Base-by-base conservation (phyloP, 306 rosid genomes). In the Castanopsis chinensis region DNA sequence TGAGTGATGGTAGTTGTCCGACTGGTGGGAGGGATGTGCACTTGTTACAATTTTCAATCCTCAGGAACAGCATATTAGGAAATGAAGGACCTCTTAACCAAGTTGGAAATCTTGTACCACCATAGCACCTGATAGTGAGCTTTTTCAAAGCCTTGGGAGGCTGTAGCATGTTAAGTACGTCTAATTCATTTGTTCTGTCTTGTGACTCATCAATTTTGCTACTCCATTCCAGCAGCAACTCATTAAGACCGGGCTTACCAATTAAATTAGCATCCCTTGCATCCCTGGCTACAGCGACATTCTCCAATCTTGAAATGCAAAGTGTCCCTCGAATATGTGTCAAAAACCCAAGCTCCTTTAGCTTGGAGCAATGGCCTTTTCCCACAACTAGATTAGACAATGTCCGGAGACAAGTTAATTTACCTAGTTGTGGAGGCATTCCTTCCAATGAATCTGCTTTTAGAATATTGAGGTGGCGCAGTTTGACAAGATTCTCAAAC, bases 401-500 rank as follows among this genome's bases (percentile, higher is more conserved):
- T 32, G 45, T 64, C 5, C 0, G 70, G 2, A 64, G 70, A 64
- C 20, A 1, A 5, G 35, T 76, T 49, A 43, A 54, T 27, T 69
- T 60, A 19, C 15, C 25, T 25, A 61, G 10, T 23, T 20, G 21
- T 5, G 20, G 41, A 30, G 70, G 70, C 70, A 64, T 64, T 64
- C 43, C 70, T 64, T 64, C 12, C 41, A 64, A 3, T 1, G 32
- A 4, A 28, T 32, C 1, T 64, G 70, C 43, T 13, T 30, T 0
- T 17, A 64, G 20, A 30, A 64, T 64, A 28, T 19, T 37, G 8
- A 86, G 51, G 32, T 69, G 69, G 35, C 43, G 54, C 0, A 83
- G 76, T 58, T 52, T 19, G 63, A 76, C 71, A 1, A 86, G 51
- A 9, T 27, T n/a, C 28, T 20, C 58, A 37, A 76, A 59, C 3